Evolutionary conservation across 179 eudicot genomes (phyloP).

Genomic region (Beta macrorhiza): DNA sequence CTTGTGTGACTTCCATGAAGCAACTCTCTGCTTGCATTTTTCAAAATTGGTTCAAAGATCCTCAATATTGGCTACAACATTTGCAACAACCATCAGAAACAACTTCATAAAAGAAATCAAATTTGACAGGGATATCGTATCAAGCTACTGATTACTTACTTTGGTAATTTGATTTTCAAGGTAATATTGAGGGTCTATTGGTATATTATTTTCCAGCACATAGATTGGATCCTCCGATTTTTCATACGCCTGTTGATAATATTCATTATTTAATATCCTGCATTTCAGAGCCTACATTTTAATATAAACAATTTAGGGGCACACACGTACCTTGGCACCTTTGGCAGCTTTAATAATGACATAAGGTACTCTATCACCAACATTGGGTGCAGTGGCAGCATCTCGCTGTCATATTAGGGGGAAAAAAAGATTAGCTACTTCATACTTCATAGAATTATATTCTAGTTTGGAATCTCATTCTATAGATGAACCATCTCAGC

Average conservation of each 20-base stretch:
- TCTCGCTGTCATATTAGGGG: slow-evolving; percentile 60
- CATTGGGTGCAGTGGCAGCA: slow-evolving; percentile 99
- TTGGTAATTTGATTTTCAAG: slow-evolving; percentile 96
- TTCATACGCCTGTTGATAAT: slow-evolving; percentile 84
- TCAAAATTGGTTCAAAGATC: slow-evolving; percentile 94
- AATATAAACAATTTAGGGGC: slow-evolving; percentile 13
- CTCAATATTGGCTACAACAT: slow-evolving; percentile 85
- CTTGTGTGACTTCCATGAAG: slow-evolving; percentile 93
- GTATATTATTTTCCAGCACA: slow-evolving; percentile 93
- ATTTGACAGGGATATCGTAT: neutral
- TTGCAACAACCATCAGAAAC: slow-evolving; percentile 28
- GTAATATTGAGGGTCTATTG: slow-evolving; percentile 94
- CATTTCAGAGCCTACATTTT: neutral
- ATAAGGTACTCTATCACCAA: slow-evolving; percentile 98
- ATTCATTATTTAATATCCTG: slow-evolving; percentile 17
- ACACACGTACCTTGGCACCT: slow-evolving; percentile 83
- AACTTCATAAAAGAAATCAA: slow-evolving; percentile 16
- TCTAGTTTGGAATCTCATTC: neutral
- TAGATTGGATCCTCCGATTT: slow-evolving; percentile 96
- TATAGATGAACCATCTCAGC: slow-evolving; percentile 1
- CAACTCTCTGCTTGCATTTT: slow-evolving; percentile 86
- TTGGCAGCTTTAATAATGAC: slow-evolving; percentile 96
- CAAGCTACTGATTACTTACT: slow-evolving; percentile 42
- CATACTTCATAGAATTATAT: neutral
- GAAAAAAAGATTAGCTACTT: slow-evolving; percentile 5